Base-by-base conservation (phyloP, 108 stramenopile genomes). In the Craspedostauros australis region DNA sequence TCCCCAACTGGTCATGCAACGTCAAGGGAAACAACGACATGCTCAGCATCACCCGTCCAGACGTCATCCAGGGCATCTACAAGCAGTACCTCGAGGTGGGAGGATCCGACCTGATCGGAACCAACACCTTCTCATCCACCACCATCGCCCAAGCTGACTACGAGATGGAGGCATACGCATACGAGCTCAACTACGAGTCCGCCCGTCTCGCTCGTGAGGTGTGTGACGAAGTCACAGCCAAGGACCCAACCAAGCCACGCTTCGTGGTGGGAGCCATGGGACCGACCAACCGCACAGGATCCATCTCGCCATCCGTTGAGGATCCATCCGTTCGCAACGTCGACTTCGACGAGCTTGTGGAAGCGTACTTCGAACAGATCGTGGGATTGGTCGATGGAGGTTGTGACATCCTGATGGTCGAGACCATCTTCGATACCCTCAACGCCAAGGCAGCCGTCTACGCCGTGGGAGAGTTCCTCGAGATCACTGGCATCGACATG, bases 21-120 rank as follows among this genome's bases (percentile, higher is more conserved):
- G 93, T 95, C 30, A 95, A 96, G 77, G 98, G 98, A 16, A 99
- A 99, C 91, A 99, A 99, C 56, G 98, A 99, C 72, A 78, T 97
- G 81, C 65, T 99, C 62, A 84, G 93, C 57, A 75, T 99, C 58
- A 84, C 94, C 18, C 95, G 96, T 78, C 98, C 98, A 30, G 68
- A 96, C 2, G 75, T 96, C 60, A 99, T 99, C 66, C 57, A 76
- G 39, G 93, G 85, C 43, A 97, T 99, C 59, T 96, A 99, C 88
- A 53, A 39, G 15, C 46, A 94, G 50, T 99, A 99, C 57, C 70
- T 99, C 8, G 91, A 94, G 61, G 77, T 64, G 40, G 91, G 89
- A 25, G 94, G 94, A 22, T 91, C 94, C 26, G 76, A 96, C 53
- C 29, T 99, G 68, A 95, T 99, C 64, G 98, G 95, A 18, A 99